Base-by-base conservation (phyloP, 805 yeast genomes). In the Sugiyamaella boreocaroliniensis region DNA sequence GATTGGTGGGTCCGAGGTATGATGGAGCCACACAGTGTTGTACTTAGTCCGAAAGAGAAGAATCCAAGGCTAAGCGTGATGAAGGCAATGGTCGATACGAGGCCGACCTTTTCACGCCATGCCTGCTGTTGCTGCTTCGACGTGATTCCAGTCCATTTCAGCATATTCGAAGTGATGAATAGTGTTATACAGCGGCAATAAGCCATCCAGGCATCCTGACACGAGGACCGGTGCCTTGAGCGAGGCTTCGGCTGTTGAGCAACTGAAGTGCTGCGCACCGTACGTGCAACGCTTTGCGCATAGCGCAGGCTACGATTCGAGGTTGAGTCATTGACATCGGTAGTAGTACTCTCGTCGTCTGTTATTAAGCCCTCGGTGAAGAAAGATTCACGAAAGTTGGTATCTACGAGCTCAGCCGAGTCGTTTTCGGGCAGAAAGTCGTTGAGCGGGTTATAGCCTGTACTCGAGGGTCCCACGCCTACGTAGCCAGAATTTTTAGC, bases 121-220 rank as follows among this genome's bases (percentile, higher is more conserved):
- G 96, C 96, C 71, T 79, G 77, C 63, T 86, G 95, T 60, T 90
- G 76, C 45, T 79, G 85, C 59, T 79, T 76, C 18, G 82, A 79
- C 37, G 75, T 74, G 71, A 86, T 74, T 1, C 96, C 95, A 67
- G 77, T 80, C 19, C 82, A 61, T 44, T 68, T 72, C 58, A 86
- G 67, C 15, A 85, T 52, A 0, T 86, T 82, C 3, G 82, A 77
- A 1, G 95, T 92, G 1, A 90, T 90, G 89, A 93, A 86, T 64
- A 86, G 83, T 0, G 96, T 86, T n/a, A 88, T 69, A 5, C 76
- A 60, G 60, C 80, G 80, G 65, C 90, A 86, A 67, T 85, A 88
- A 1, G 80, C 68, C 60, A 78, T 75, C 96, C 96, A 88, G n/a
- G 76, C 32, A 8, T 19, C 40, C 11, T 50, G 53, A 11, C 37